Evolutionary conservation across 169 alveolate species (phyloP), one percentile per base, ranked within the genome.

Genomic region (Plasmodium reichenowi): DNA sequence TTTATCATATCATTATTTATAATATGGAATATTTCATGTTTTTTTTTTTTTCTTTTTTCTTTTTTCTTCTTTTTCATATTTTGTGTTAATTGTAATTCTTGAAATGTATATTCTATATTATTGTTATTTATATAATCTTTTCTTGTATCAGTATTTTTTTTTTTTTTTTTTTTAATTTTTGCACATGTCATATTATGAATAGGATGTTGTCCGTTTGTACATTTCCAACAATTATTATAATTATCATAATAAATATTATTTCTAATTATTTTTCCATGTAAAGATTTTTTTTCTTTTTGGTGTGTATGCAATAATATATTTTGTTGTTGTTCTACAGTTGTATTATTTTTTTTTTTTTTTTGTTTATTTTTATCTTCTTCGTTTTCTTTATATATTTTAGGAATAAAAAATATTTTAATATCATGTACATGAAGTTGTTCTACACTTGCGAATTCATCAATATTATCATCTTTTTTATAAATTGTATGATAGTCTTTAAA

Each of bases 341-440:
- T 59, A 8, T 13, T 12, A 15, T 13, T 17, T 15, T 17, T 17
- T 3, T 59, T 59, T n/a, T n/a, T 24, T 58, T 15, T 59, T 59
- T 13, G 5, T 17, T 15, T 24, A 24, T 59, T 59, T 59, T 59
- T 59, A 3, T 15, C 29, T n/a, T 54, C 63, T 59, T 22, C 3
- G 17, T 6, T 22, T 59, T 48, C 17, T 24, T 50, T 3, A 9
- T 72, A 20, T 10, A 20, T 15, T 20, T 52, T 72, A 2, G 85
- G 50, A 8, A 72, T 5, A 9, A 72, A 22, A 72, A 24, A 72
- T 17, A 72, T 26, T 17, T 72, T 72, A 22, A 72, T 72, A 43
- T 72, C 85, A 17, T 38, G 38, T 29, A 72, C 54, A 8, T 72
- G 70, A 1, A 72, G 29, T 9, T 50, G 24, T 32, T 72, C 85